Evolutionary conservation across 2,329 filamentous ascomycete species (phyloP), one percentile per base, ranked within the genome.

Genomic region (Fusarium sp.): DNA sequence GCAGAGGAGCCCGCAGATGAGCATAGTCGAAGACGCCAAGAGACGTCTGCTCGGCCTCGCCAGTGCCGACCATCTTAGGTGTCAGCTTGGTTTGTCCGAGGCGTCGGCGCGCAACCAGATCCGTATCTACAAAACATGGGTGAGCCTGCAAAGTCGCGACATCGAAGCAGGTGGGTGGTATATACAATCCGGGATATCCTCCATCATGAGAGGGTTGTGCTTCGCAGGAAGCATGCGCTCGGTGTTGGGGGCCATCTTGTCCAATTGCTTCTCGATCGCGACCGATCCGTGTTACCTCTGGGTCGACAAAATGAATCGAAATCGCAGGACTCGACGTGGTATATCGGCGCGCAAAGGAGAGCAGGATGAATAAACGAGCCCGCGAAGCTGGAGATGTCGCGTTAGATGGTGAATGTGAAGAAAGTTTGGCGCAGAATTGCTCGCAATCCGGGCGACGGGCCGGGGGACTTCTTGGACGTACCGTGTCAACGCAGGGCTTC

Each of bases 11-110:
- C 79, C 96, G 93, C 58, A 99, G 88, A 81, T 99, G 96, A 74
- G 95, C 96, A 83, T 99, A 99, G 83, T 98, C 96, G 81, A 99
- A 98, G 55, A 92, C 91, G 60, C 94, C 94, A 69, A 96, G 87
- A 75, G 92, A 91, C 75, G 92, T 88, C 55, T 91, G 87, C 81
- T 94, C 94, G 65, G 91, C 90, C 72, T 94, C 92, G 82, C 91
- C 90, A n/a, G 92, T 86, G 76, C 93, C 91, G 36, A 92, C 91
- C 78, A 94, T 91, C 85, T 95, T 96, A 61, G 95, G 91, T 11
- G 92, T 92, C 73, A 99, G 89, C 83, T 97, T 93, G 27, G 96
- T 99, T 84, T 98, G 95, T 55, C 96, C 96, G 53, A 99, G 88
- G 76, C 96, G 93, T 79, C 96, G 93, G 80, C 95, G 92, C 82